Conservation (phyloP, 805 yeast species). For the Candida sphagnicola region DNA sequence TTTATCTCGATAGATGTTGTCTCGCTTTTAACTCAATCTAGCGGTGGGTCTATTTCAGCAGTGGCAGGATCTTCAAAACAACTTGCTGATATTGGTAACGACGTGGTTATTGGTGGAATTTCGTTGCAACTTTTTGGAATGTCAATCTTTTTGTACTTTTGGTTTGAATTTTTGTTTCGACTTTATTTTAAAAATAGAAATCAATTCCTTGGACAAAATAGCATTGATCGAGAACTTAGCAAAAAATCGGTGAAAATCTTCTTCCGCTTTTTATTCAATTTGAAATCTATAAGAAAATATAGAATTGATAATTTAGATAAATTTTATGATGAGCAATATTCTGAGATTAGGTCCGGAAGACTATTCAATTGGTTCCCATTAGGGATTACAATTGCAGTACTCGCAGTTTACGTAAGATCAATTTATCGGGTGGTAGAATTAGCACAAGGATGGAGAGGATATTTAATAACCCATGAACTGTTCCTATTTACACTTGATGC, state of each 20-base stretch:
- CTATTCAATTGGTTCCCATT: constrained; percentile 26
- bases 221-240: constrained; percentile 6
- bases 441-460: constrained; percentile 33
- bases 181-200: constrained; percentile 20
- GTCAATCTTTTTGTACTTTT: constrained; percentile 28
- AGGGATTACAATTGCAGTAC: constrained; percentile 26
- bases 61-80: constrained; percentile 14
- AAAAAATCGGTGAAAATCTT: constrained; percentile 16
- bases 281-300: constrained; percentile 15
- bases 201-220: constrained; percentile 3
- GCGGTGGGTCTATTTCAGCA: constrained; percentile 34
- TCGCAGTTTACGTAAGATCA: constrained; percentile 28
- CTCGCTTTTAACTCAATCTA: constrained; percentile 31
- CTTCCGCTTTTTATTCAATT: constrained; percentile 22
- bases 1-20: constrained; percentile 32
- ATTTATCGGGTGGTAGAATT: constrained; percentile 37
- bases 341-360: constrained; percentile 16
- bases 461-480: constrained; percentile 31
- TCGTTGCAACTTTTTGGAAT: constrained; percentile 32
- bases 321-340: constrained; percentile 22
- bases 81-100: constrained; percentile 22
- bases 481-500: constrained; percentile 36
- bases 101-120: constrained; percentile 36
- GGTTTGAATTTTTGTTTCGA: constrained; percentile 28
- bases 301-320: constrained; percentile 20